These are phyloP conservation scores for Waltiozyma sp. DNA, from an alignment of 1,139 yeast species.

Conservation along the genomic window DNA sequence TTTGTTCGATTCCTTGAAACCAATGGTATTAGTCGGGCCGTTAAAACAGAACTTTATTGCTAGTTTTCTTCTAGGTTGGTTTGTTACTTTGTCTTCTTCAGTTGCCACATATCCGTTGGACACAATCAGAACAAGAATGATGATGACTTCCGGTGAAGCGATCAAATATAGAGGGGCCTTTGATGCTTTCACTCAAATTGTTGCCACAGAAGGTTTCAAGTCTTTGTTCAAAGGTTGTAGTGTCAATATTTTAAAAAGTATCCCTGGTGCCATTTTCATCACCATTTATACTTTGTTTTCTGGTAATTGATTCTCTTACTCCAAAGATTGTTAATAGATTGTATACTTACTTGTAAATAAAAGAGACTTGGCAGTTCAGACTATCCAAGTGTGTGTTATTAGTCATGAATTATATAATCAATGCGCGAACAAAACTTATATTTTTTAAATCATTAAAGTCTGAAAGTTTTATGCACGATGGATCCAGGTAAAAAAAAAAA, in stretches of 20 bases:
- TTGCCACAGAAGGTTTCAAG: constrained; percentile 59
- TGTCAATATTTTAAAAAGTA: constrained; percentile 83
- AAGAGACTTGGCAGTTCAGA: no score
- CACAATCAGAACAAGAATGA: constrained; percentile 82
- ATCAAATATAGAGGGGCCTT: constrained; percentile 66
- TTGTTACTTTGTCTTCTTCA: constrained; percentile 70
- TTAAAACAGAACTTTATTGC: constrained; percentile 64
- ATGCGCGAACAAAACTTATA: no score
- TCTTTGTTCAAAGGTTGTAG: constrained; percentile 81
- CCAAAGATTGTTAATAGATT: no score
- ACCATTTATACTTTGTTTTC: constrained; percentile 42
- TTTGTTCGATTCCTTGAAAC: constrained; percentile 69
- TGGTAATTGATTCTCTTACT: no score
- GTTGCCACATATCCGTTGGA: constrained; percentile 77
- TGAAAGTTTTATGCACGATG: no score
- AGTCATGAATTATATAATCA: no score
- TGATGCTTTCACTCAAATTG: constrained; percentile 62
- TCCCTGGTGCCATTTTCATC: constrained; percentile 79
- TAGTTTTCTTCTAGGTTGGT: constrained; percentile 70
- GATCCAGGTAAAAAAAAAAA: no score
- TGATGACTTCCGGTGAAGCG: constrained; percentile 81
- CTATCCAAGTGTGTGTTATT: no score
- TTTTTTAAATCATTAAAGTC: no score
- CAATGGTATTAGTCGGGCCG: constrained; percentile 59
- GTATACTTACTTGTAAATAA: no score